Percentiles rank a stretch among this genome's conserved stretches.
phyloP scores from a whole-genome alignment of 306 rosid genomes.

The Quercus cerris region DNA sequence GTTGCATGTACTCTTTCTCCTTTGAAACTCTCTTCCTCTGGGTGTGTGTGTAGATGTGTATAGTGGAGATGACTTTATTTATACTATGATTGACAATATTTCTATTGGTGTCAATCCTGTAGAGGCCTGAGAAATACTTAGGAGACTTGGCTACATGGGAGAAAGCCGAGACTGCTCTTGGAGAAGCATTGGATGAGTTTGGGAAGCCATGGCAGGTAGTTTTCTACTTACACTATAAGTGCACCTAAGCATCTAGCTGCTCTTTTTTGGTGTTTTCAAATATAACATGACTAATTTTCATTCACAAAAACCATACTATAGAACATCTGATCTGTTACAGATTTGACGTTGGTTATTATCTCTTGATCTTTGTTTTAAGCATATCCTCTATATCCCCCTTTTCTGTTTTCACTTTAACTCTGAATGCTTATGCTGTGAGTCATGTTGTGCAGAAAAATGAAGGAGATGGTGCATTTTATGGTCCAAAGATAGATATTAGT shows the following conservation, averaged over 20 bases:
- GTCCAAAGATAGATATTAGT: slow-evolving; percentile 91
- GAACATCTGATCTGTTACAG: background rate
- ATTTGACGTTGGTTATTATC: background rate
- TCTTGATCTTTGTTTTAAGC: background rate
- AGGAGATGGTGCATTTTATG: slow-evolving; percentile 96
- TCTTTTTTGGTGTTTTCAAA: background rate
- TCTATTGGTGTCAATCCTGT: background rate
- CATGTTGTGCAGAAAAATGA: slow-evolving; percentile 60
- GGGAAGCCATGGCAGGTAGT: slow-evolving; percentile 93
- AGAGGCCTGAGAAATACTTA: slow-evolving; percentile 88
- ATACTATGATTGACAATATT: background rate
- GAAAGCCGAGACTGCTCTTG: slow-evolving; percentile 83
- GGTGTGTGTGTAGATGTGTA: background rate
- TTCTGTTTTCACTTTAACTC: slow-evolving; percentile 6
- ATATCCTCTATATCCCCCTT: slow-evolving; percentile 2
- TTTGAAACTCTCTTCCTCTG: background rate
- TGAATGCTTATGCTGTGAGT: slow-evolving; percentile 25
- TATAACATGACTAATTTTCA: background rate
- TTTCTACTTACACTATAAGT: background rate
- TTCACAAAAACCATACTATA: background rate
- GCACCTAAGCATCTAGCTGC: background rate
- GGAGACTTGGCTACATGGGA: slow-evolving; percentile 87
- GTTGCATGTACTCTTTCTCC: background rate
- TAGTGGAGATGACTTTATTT: background rate
- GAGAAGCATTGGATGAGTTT: slow-evolving; percentile 78